Percentiles rank a stretch among this genome's conserved stretches.
These are phyloP conservation scores for Alloteropsis semialata DNA, from an alignment of 176 grass and related monocot species.

Conservation along the genomic window DNA sequence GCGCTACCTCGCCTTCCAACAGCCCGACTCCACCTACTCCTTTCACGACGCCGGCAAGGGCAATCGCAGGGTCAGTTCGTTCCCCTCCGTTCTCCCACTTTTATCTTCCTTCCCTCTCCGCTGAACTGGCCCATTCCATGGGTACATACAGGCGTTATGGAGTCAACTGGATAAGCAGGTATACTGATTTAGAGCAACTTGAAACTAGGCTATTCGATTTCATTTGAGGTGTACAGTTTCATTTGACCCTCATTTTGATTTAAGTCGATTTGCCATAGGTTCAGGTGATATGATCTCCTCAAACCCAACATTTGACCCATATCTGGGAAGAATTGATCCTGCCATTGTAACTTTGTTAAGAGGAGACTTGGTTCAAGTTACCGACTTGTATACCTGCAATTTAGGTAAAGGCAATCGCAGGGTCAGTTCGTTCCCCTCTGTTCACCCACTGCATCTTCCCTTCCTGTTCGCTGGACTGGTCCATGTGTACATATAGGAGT, in stretches of 20 bases:
- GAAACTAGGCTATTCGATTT: neutral
- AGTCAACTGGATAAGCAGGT: neutral
- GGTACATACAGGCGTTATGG: neutral
- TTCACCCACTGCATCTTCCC: neutral
- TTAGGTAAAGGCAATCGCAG: slow-evolving; percentile 64
- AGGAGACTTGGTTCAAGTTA: no score
- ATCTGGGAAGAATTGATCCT: neutral
- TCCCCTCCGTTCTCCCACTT: neutral
- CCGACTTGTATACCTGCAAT: no score
- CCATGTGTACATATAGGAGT: neutral
- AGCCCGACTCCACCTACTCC: slow-evolving; percentile 66
- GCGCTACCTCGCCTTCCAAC: slow-evolving; percentile 75
- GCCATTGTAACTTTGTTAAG: no score
- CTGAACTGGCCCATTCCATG: neutral
- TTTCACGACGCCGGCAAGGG: slow-evolving; percentile 82
- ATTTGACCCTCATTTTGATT: neutral
- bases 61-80: slow-evolving; percentile 51
- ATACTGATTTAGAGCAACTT: neutral
- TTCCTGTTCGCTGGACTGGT: neutral
- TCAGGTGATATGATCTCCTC: neutral
- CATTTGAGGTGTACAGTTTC: neutral
- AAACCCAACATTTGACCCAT: neutral
- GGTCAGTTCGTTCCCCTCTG: slow-evolving; percentile 34
- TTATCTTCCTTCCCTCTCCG: neutral
- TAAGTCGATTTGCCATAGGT: neutral